These are phyloP conservation scores for Cutaneotrichosporon daszewskae DNA, from an alignment of 1,284 basidiomycete genomes.

Conservation along the genomic window DNA sequence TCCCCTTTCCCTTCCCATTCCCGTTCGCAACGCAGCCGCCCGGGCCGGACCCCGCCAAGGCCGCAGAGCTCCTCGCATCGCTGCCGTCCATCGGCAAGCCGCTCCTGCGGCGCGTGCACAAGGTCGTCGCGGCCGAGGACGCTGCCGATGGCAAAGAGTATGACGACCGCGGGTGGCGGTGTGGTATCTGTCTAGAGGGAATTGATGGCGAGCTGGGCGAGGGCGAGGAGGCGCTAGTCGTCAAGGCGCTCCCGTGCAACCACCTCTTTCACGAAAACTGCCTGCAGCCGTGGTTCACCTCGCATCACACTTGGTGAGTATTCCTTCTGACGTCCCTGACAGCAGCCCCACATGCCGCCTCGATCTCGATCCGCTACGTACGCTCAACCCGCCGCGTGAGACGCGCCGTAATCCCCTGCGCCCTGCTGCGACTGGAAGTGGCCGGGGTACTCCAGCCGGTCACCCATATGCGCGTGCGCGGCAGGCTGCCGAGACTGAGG, in stretches of 20 bases:
- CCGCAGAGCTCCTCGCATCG: conserved; percentile 37
- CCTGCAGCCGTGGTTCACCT: conserved; percentile 42
- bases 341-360: conserved; percentile 44
- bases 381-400: conserved; percentile 25
- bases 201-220: conserved; percentile 17
- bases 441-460: conserved; percentile 14
- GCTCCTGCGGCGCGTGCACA: conserved; percentile 32
- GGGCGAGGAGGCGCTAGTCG: conserved; percentile 1
- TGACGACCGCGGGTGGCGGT: conserved; percentile 35
- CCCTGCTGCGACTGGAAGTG: conserved; percentile 20
- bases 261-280: conserved; percentile 45
- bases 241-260: conserved; percentile 46
- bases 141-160: conserved; percentile 19
- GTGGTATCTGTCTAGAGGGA: conserved; percentile 41
- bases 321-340: conserved; percentile 1
- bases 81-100: conserved; percentile 28
- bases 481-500: not conserved
- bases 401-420: conserved; percentile 22
- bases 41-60: conserved; percentile 33
- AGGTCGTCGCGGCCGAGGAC: conserved; percentile 34
- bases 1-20: conserved; percentile 9
- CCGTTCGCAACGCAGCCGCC: conserved; percentile 6
- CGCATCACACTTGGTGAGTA: conserved; percentile 44
- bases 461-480: conserved; percentile 27
- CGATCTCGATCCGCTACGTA: conserved; percentile 44